These are phyloP conservation scores for Lizanozyma gosingica DNA, from an alignment of 1,139 yeast genomes.

Conservation along the genomic window DNA sequence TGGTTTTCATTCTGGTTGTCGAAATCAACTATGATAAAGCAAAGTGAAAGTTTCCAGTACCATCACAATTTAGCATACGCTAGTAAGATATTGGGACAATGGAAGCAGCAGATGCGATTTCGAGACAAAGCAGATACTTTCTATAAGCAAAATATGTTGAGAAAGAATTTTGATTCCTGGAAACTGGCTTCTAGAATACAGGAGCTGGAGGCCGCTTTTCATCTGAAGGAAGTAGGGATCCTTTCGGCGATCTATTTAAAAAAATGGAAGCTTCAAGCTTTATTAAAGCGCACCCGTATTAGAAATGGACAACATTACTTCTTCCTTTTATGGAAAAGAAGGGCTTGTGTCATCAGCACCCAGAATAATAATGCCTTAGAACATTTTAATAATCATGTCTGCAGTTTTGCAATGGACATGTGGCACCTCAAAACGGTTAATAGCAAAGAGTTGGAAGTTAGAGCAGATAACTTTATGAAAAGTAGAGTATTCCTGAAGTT, in stretches of 20 bases:
- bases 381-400: constrained; percentile 1
- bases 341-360: constrained; percentile 2
- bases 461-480: constrained; percentile 3
- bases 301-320: not conserved
- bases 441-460: constrained; percentile 1
- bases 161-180: constrained; percentile 11
- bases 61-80: not conserved
- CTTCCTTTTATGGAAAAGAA: constrained; percentile 4
- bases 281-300: not conserved
- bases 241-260: too few species aligned
- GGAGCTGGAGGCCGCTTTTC: constrained; percentile 4
- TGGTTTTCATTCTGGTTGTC: not conserved
- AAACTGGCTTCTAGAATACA: constrained; percentile 5
- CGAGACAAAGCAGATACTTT: not conserved
- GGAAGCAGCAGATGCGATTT: constrained; percentile 1
- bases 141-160: constrained; percentile 5
- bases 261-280: constrained; percentile 11
- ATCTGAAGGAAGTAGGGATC: too few species aligned
- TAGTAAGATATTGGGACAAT: constrained; percentile 1
- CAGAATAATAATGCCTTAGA: not conserved
- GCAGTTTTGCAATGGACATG: not conserved
- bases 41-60: not conserved
- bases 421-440: not conserved
- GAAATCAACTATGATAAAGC: not conserved
- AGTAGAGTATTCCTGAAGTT: constrained; percentile 5